phyloP scores from a whole-genome alignment of 306 rosid genomes.

The Inga laurina region DNA sequence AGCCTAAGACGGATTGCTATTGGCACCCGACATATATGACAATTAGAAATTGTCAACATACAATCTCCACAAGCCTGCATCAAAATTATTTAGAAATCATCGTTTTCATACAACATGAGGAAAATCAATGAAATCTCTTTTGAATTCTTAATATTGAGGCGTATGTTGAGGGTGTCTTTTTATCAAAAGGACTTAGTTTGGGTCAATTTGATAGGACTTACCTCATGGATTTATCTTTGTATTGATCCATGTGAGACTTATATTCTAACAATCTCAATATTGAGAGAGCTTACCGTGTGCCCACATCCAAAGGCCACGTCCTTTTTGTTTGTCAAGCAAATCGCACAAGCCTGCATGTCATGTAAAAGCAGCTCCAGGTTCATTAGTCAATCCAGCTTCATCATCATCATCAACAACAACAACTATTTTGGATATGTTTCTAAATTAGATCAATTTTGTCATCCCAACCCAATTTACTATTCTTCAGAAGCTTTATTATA shows the following conservation, averaged over 20 bases:
- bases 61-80: constrained; percentile 9
- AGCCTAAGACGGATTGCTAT: neutral
- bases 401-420: neutral
- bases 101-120: neutral
- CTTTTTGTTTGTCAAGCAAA: constrained; percentile 13
- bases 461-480: neutral
- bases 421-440: neutral
- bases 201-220: too few species aligned
- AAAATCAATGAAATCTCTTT: neutral
- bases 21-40: neutral
- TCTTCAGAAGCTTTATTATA: neutral
- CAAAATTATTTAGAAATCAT: neutral
- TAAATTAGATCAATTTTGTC: too few species aligned
- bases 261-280: too few species aligned
- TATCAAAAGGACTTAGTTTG: too few species aligned
- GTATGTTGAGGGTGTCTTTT: too few species aligned
- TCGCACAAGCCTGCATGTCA: neutral
- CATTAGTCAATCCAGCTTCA: neutral
- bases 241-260: too few species aligned
- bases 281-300: neutral
- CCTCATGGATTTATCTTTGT: too few species aligned
- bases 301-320: constrained; percentile 21
- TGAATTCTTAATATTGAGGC: too few species aligned
- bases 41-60: neutral
- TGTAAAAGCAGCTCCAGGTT: neutral